These are phyloP conservation scores for Zopfia rhizophila DNA, from an alignment of 2,329 filamentous ascomycete species.

Conservation along the genomic window DNA sequence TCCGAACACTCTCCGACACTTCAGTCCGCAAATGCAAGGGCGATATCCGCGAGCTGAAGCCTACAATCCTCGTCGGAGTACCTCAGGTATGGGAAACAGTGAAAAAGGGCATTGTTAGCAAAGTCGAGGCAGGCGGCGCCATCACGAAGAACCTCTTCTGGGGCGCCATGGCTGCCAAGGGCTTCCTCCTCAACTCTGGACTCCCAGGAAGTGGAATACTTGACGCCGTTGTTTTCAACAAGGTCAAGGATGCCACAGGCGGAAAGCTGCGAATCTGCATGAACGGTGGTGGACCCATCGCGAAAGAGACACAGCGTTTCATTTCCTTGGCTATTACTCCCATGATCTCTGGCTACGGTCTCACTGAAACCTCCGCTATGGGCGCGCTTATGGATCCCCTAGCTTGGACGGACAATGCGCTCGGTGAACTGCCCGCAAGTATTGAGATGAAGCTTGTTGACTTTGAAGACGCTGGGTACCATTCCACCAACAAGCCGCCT, in stretches of 20 bases:
- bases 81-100: slow-evolving; percentile 98
- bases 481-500: slow-evolving; percentile 75
- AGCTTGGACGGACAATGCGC: slow-evolving; percentile 79
- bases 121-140: slow-evolving; percentile 77
- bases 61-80: slow-evolving; percentile 91
- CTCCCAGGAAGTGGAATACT: slow-evolving; percentile 75
- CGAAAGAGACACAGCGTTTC: slow-evolving; percentile 88
- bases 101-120: slow-evolving; percentile 88
- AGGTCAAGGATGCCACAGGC: slow-evolving; percentile 90
- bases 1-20: slow-evolving; percentile 84
- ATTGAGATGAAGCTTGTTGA: slow-evolving; percentile 94
- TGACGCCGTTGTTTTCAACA: slow-evolving; percentile 88
- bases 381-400: slow-evolving; percentile 84
- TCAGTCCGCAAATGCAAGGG: slow-evolving; percentile 91
- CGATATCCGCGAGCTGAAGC: slow-evolving; percentile 91
- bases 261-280: slow-evolving; percentile 88
- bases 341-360: slow-evolving; percentile 92
- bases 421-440: slow-evolving; percentile 80
- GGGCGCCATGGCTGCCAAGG: slow-evolving; percentile 70
- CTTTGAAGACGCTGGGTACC: slow-evolving; percentile 88
- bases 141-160: slow-evolving; percentile 82
- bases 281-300: slow-evolving; percentile 92
- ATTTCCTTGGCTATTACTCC: slow-evolving; percentile 91
- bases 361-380: slow-evolving; percentile 92
- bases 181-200: slow-evolving; percentile 67